phyloP scores from a whole-genome alignment of 1,139 yeast genomes.

The Pichia sp. region DNA sequence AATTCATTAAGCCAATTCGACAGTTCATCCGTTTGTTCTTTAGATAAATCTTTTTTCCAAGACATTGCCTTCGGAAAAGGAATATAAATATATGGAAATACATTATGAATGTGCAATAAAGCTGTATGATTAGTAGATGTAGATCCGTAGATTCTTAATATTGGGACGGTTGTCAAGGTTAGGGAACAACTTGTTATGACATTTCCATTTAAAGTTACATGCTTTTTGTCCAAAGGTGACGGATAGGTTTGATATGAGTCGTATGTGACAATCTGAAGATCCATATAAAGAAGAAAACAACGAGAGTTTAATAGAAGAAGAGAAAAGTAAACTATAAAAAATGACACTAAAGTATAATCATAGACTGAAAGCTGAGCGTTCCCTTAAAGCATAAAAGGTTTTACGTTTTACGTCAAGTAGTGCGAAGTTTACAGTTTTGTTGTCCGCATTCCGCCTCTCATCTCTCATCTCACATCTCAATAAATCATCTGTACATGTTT shows the following conservation, averaged over 20 bases:
- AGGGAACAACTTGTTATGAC: constrained; percentile 4
- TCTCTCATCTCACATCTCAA: too few relatives aligned
- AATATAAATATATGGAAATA: constrained; percentile 73
- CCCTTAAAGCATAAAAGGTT: too few relatives aligned
- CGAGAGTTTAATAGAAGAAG: too few relatives aligned
- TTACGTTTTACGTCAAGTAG: too few relatives aligned
- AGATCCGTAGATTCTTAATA: constrained; percentile 71
- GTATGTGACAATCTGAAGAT: constrained; percentile 47
- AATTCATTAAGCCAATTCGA: constrained; percentile 28
- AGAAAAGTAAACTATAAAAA: too few relatives aligned
- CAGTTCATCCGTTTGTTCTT: constrained; percentile 17
- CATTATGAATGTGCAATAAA: constrained; percentile 74
- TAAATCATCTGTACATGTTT: too few relatives aligned
- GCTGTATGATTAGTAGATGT: constrained; percentile 48
- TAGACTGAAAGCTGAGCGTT: too few relatives aligned
- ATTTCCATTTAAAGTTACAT: constrained; percentile 25
- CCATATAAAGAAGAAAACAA: constrained; percentile 5
- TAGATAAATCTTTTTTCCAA: constrained; percentile 9
- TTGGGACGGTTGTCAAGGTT: constrained; percentile 52
- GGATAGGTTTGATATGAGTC: constrained; percentile 60
- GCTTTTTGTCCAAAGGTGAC: constrained; percentile 35
- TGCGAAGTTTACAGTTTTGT: too few relatives aligned
- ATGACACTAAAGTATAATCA: too few relatives aligned
- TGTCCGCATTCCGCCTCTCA: too few relatives aligned
- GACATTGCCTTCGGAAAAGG: constrained; percentile 40